Conservation (phyloP, 176 grass and related monocot species). For the Melocanna baccifera region DNA sequence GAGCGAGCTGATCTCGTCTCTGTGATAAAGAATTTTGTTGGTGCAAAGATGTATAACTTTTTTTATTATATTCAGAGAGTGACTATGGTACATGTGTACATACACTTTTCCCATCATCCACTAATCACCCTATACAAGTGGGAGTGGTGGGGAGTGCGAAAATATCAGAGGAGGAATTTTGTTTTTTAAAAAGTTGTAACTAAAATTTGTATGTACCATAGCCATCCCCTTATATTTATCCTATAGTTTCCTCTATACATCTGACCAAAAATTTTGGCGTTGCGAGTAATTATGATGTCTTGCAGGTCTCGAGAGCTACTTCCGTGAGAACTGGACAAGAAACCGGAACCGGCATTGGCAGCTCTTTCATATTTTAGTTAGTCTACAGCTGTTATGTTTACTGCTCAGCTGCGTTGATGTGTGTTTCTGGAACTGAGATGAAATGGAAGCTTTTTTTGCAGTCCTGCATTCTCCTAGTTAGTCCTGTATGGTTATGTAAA, state of each 20-base stretch:
- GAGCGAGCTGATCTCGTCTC: neutral
- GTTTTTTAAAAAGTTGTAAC: no score
- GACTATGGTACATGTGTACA: no score
- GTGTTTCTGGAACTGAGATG: neutral
- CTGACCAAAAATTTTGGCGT: neutral
- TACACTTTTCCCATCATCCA: no score
- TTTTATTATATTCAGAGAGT: neutral
- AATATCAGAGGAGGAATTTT: no score
- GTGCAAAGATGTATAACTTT: neutral
- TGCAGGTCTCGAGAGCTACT: no score
- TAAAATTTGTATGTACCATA: no score
- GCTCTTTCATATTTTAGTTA: slow-evolving; percentile 19
- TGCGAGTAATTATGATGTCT: neutral
- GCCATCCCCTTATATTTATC: neutral
- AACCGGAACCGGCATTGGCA: no score
- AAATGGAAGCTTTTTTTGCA: slow-evolving; percentile 5
- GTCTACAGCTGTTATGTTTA: slow-evolving; percentile 13
- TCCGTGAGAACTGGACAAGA: no score
- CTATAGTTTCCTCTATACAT: neutral
- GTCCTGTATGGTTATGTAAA: neutral
- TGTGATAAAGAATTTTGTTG: neutral
- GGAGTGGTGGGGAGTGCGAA: no score
- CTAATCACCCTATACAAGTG: no score
- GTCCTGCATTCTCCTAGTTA: neutral
- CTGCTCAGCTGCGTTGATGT: neutral